Evolutionary conservation across 139 green algal species (phyloP), one percentile per base, ranked within the genome.

Genomic region (Haematococcus lacustris): DNA sequence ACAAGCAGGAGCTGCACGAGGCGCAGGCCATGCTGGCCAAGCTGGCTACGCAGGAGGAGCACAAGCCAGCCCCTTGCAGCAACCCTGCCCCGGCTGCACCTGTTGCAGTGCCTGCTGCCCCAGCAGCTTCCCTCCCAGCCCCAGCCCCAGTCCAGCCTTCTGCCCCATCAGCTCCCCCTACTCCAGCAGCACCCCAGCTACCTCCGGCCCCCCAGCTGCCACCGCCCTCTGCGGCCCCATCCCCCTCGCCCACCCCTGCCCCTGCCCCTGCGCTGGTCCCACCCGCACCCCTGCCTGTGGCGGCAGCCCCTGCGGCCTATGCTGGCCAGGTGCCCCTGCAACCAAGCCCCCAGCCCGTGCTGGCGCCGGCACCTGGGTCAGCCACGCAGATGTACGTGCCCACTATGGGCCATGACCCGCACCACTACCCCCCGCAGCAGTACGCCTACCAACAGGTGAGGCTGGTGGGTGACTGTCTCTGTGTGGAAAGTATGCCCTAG

Each of bases 1-100:
- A 90, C 70, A 81, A 79, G 51, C 78, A 85, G 57, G 85, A 90
- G 78, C 76, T 90, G 7, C 59, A 79, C 1, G 82, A 90, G 53
- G 85, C 85, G 21, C 82, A 88, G 62, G 67, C 78, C 28, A 70
- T 84, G 78, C 82, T 90, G 6, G 82, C 82, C 50, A 35, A 25
- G 34, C 69, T 33, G 64, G 3, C 53, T 26, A 30, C 53, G 13
- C 53, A 23, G 53, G 13, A 9, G 21, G 23, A 23, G 26, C 53
- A 21, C 53, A 43, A 21, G 47, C 47, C 47, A 57, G 47, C 47
- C 13, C 13, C 47, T 28, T 57, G 13, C 47, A 57, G 47, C 47
- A 57, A 13, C 13, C 13, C 13, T 57, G 47, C 13, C 47, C 13
- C 47, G 13, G 47, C 21, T 13, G 21, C 47, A 57, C 13, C 13